Conservation (phyloP, 208 protist genomes). For the Giardia muris region DNA sequence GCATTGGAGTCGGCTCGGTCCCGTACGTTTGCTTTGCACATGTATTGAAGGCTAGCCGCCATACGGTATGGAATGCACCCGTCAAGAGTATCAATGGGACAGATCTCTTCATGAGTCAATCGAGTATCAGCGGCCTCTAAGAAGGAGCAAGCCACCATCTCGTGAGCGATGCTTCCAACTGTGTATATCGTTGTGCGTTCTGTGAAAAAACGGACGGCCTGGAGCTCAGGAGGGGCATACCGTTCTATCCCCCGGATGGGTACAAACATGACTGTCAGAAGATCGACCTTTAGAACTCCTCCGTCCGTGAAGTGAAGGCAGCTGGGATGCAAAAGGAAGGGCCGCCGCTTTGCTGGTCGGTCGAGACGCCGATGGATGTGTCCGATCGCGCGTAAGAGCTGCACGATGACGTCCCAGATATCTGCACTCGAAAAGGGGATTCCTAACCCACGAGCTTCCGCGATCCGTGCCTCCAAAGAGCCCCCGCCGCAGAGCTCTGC, state of each 20-base stretch:
- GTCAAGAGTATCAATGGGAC: not conserved
- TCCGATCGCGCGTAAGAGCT: not conserved
- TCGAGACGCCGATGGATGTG: not conserved
- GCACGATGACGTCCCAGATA: not conserved
- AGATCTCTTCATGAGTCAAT: not conserved
- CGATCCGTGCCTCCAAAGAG: not conserved
- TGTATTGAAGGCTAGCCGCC: not conserved
- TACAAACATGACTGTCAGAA: not conserved
- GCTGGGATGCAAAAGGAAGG: not conserved
- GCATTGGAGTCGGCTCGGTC: not conserved
- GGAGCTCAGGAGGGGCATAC: not conserved
- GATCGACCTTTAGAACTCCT: not conserved
- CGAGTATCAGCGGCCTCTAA: not conserved
- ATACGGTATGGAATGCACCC: not conserved
- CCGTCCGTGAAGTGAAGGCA: not conserved
- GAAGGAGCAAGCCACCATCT: not conserved
- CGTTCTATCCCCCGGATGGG: not conserved
- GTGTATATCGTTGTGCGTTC: not conserved
- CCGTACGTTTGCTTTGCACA: not conserved
- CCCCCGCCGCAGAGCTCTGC: not conserved
- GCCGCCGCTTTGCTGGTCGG: not conserved
- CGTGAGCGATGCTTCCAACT: not conserved
- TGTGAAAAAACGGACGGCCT: not conserved
- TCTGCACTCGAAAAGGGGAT: not conserved
- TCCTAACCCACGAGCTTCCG: not conserved